Evolutionary conservation across 2,329 filamentous ascomycete species (phyloP).

Genomic region (Penicillium decumbens): DNA sequence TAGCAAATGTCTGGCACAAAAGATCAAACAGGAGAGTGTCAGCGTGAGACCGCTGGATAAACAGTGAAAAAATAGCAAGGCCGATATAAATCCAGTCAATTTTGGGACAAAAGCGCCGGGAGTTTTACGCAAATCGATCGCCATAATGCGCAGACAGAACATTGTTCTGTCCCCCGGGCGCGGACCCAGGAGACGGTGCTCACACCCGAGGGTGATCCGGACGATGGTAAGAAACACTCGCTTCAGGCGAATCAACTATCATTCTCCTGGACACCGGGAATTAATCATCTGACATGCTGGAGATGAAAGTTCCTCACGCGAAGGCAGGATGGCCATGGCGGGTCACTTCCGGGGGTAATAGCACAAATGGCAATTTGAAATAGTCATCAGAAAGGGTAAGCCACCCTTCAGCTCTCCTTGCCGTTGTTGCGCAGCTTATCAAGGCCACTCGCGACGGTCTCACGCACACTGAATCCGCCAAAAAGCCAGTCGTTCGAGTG

Average conservation of each 20-base stretch:
- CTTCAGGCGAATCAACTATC: conserved; percentile 1
- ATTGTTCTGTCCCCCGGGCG: neutral
- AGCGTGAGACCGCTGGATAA: neutral
- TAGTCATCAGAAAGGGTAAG: neutral
- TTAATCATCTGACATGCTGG: neutral
- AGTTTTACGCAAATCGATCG: neutral
- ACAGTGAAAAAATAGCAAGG: neutral
- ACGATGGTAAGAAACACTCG: neutral
- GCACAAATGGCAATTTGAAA: neutral
- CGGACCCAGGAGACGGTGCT: neutral
- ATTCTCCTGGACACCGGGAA: neutral
- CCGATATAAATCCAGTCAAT: neutral
- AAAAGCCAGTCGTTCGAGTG: conserved; percentile 53
- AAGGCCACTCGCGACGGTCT: conserved; percentile 43
- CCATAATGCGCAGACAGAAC: neutral
- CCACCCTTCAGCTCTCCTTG: conserved; percentile 24
- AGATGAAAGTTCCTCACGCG: neutral
- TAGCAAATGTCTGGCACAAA: neutral
- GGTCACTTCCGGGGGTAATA: neutral
- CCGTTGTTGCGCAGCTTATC: conserved; percentile 31
- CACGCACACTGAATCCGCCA: conserved; percentile 45
- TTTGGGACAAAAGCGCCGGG: neutral
- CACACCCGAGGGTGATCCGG: neutral
- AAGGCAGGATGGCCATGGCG: neutral
- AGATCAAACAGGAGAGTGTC: neutral